Evolutionary conservation across 2,329 filamentous ascomycete species (phyloP).

Genomic region (Monosporascus sp.): DNA sequence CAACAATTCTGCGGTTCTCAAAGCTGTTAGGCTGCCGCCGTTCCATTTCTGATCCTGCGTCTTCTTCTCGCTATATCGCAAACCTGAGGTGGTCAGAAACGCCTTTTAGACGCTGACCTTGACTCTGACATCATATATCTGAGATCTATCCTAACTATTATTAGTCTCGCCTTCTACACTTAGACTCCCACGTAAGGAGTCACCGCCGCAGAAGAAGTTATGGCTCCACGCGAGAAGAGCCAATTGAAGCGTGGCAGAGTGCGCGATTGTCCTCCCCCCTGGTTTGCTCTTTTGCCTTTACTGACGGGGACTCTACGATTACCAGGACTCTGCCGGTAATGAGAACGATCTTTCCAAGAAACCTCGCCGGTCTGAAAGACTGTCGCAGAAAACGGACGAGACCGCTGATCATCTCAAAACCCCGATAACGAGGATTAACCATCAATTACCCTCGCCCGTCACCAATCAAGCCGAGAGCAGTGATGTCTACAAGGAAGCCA

Average conservation of each 20-base stretch:
- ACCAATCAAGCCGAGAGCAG: slow-evolving; percentile 55
- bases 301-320: slow-evolving; percentile 19
- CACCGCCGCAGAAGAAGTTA: slow-evolving; percentile 19
- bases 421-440: slow-evolving; percentile 51
- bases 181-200: too few relatives aligned
- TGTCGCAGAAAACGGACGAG: slow-evolving; percentile 47
- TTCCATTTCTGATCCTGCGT: too few relatives aligned
- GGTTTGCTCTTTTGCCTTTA: slow-evolving; percentile 15
- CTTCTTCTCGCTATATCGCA: too few relatives aligned
- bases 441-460: slow-evolving; percentile 75
- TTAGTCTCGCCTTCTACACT: too few relatives aligned
- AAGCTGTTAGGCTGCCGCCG: too few relatives aligned
- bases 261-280: slow-evolving; percentile 30
- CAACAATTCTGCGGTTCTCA: too few relatives aligned
- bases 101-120: too few relatives aligned
- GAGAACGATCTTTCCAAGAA: slow-evolving; percentile 68
- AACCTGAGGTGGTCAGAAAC: too few relatives aligned
- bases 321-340: slow-evolving; percentile 62
- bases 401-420: slow-evolving; percentile 43
- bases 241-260: slow-evolving; percentile 80
- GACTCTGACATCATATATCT: too few relatives aligned
- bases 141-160: too few relatives aligned
- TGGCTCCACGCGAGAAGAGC: slow-evolving; percentile 69
- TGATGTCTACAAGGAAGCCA: slow-evolving; percentile 59
- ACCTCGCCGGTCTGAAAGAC: slow-evolving; percentile 69